Conservation (phyloP, 345 rosid species). For the Hypericum androsaemum region DNA sequence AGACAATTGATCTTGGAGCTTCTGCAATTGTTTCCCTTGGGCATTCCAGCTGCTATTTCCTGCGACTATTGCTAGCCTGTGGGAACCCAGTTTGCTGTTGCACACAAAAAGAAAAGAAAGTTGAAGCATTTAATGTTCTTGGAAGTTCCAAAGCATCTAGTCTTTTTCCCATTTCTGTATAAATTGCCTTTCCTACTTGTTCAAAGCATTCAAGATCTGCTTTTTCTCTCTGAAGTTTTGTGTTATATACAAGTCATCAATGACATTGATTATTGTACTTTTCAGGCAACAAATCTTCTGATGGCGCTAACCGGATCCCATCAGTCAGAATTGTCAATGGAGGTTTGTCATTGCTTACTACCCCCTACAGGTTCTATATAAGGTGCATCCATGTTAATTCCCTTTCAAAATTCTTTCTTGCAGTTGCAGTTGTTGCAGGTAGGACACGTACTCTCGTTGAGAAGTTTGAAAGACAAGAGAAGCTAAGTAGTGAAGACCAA, state of each 20-base stretch:
- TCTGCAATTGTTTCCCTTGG: too few relatives aligned
- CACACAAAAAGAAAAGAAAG: too few relatives aligned
- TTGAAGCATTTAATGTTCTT: too few relatives aligned
- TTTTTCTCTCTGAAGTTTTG: conserved; percentile 4
- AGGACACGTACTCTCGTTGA: conserved; percentile 87
- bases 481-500: conserved; percentile 29
- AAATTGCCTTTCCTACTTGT: conserved; percentile 1
- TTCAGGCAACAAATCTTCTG: conserved; percentile 40
- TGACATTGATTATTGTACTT: conserved; percentile 12
- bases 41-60: too few relatives aligned
- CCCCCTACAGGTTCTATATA: conserved; percentile 12
- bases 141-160: not conserved
- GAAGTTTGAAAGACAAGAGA: conserved; percentile 76
- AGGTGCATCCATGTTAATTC: conserved; percentile 16
- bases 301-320: conserved; percentile 28
- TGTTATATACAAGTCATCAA: conserved; percentile 11
- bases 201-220: not conserved
- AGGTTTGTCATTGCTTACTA: conserved; percentile 47
- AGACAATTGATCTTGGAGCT: too few relatives aligned
- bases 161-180: not conserved
- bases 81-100: too few relatives aligned
- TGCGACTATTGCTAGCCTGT: too few relatives aligned
- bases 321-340: conserved; percentile 76
- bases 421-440: conserved; percentile 87
- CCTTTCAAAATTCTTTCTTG: conserved; percentile 19